Evolutionary conservation across 2,329 filamentous ascomycete species (phyloP).

Genomic region (Aspergillus hortae): DNA sequence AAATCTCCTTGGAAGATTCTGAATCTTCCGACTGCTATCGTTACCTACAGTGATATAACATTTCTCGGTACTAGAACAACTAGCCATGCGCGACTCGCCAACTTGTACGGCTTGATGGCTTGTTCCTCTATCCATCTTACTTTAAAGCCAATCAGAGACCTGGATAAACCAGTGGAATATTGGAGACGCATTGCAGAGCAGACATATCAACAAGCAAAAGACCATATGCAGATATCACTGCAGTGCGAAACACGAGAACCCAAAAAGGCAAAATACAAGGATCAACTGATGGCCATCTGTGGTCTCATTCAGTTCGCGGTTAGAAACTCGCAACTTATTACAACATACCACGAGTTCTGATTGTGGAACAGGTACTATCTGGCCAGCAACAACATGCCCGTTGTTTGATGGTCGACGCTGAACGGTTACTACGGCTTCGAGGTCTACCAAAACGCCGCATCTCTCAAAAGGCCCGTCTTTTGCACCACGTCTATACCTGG

Average conservation of each 20-base stretch:
- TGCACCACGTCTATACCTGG: conserved; percentile 41
- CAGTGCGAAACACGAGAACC: conserved; percentile 25
- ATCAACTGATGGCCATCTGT: conserved; percentile 35
- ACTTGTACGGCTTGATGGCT: conserved; percentile 28
- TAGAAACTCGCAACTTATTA: conserved; percentile 5
- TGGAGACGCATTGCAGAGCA: conserved; percentile 24
- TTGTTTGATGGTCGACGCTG: conserved; percentile 37
- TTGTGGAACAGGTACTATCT: conserved; percentile 18
- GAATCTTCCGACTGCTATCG: conserved; percentile 28
- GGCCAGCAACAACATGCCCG: conserved; percentile 31
- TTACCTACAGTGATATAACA: conserved; percentile 29
- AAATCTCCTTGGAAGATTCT: conserved; percentile 35
- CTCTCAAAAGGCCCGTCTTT: conserved; percentile 35
- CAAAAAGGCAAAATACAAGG: conserved; percentile 37
- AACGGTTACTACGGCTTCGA: conserved; percentile 33
- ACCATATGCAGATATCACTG: conserved; percentile 29
- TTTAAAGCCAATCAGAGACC: conserved; percentile 9
- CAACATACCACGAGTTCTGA: too few relatives aligned
- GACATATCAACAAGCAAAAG: conserved; percentile 26
- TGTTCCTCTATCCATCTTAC: conserved; percentile 26
- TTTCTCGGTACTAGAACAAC: conserved; percentile 23
- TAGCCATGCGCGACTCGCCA: conserved; percentile 30
- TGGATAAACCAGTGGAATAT: conserved; percentile 13
- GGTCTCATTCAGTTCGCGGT: conserved; percentile 33
- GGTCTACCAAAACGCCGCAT: conserved; percentile 33